Conservation (phyloP, 176 grass and related monocot genomes). For the Carex littledalei region DNA sequence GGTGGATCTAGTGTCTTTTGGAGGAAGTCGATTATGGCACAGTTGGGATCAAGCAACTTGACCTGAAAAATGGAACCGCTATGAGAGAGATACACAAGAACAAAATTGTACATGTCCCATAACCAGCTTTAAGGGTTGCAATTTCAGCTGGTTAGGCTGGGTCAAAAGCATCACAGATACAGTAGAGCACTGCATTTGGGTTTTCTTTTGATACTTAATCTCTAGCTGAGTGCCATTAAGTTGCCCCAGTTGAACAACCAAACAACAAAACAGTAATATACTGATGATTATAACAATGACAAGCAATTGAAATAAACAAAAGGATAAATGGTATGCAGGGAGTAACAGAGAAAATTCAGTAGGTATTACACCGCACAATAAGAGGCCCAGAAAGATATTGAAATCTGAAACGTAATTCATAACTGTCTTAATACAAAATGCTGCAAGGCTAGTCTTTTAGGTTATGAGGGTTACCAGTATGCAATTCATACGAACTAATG, state of each 20-base stretch:
- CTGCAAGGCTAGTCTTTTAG: not conserved
- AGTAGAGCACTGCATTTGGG: not conserved
- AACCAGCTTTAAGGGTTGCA: conserved; percentile 10
- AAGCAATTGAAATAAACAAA: not conserved
- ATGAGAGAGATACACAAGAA: conserved; percentile 4
- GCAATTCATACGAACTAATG: not conserved
- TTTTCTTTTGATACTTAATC: not conserved
- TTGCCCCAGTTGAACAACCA: not conserved
- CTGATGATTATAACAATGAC: not conserved
- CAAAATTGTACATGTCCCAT: not conserved
- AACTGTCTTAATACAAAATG: not conserved
- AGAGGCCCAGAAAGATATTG: not conserved
- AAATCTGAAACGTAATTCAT: not conserved
- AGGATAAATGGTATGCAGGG: not conserved
- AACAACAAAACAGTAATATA: not conserved
- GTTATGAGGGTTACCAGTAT: not conserved
- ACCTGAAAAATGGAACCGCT: conserved; percentile 43
- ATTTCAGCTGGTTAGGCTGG: not conserved
- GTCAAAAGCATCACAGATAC: not conserved
- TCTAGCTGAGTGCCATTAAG: not conserved
- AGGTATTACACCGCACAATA: not conserved
- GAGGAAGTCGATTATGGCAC: conserved; percentile 65
- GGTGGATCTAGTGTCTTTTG: conserved; percentile 91
- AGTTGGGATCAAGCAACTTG: conserved; percentile 76
- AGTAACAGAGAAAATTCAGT: not conserved